A percentile compares a stretch with the other conserved stretches of the same genome.
These are phyloP conservation scores for Curvularia sp. DNA, from an alignment of 2,329 filamentous ascomycete species.

Conservation along the genomic window DNA sequence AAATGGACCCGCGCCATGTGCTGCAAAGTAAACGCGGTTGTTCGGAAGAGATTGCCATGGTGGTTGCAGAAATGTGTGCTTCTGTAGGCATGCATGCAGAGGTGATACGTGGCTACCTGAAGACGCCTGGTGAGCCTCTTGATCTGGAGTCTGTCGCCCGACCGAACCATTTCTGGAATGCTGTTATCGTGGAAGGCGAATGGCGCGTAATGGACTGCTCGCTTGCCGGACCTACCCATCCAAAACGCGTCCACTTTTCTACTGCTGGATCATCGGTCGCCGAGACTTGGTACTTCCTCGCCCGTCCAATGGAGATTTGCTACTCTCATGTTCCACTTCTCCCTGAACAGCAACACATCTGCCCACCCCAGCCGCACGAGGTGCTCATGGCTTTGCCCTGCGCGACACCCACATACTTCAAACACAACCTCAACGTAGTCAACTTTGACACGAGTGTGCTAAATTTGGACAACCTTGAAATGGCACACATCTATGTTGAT, in stretches of 20 bases:
- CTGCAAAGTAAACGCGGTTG: slow-evolving; percentile 85
- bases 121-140: slow-evolving; percentile 76
- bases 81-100: slow-evolving; percentile 89
- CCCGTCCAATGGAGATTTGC: slow-evolving; percentile 85
- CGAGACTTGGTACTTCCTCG: slow-evolving; percentile 93
- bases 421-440: slow-evolving; percentile 76
- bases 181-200: slow-evolving; percentile 88
- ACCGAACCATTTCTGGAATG: slow-evolving; percentile 98
- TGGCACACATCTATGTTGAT: slow-evolving; percentile 86
- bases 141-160: slow-evolving; percentile 84
- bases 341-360: slow-evolving; percentile 89
- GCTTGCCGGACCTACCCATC: slow-evolving; percentile 88
- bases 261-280: slow-evolving; percentile 72
- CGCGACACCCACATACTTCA: slow-evolving; percentile 87
- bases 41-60: slow-evolving; percentile 84
- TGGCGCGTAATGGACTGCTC: slow-evolving; percentile 98
- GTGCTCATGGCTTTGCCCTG: slow-evolving; percentile 85
- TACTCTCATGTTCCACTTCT: slow-evolving; percentile 94
- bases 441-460: slow-evolving; percentile 90
- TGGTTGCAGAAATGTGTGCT: slow-evolving; percentile 92
- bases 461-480: slow-evolving; percentile 88
- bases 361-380: slow-evolving; percentile 85
- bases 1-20: slow-evolving; percentile 81
- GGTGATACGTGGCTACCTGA: slow-evolving; percentile 87
- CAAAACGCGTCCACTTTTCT: slow-evolving; percentile 78